Base-by-base conservation (phyloP, 1,139 yeast species). In the Taphrina communis region DNA sequence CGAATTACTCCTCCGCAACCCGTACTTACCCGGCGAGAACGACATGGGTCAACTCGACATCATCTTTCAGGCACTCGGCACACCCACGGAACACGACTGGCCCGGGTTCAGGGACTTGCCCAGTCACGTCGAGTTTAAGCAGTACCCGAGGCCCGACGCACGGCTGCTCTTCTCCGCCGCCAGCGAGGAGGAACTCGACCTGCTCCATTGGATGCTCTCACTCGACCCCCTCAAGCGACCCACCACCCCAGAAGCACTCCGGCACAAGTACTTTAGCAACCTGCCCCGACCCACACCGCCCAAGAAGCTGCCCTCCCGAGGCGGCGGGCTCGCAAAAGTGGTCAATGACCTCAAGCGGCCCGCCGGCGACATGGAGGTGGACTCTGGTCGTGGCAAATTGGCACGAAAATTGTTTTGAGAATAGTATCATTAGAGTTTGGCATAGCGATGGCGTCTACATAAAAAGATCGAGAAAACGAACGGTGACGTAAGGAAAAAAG, bases 31-130 rank as follows among this genome's bases (percentile, higher is more conserved):
- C 0, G 99, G 98, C 0, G 86, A 85, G 73, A 94, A 90, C 73
- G 99, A 94, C 77, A 79, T 86, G 0, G 97, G 93, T 75, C 99
- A 94, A 77, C 80, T 93, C 53, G 96, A 89, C 70, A 89, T 92
- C 12, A 94, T 98, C 0, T 93, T 94, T 76, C 85, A 92, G 74
- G 99, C 99, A 0, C 80, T 93, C 72, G 99, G 99, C 0, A 92
- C 99, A 0, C 99, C 99, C 1, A 90, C 96, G 0, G 97, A 93
- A 74, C 87, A 84, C 57, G 86, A 82, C 1, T 94, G 99, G 99
- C 96, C 97, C 0, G 91, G 92, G 65, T 95, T 94, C 0, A 85
- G 93, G 0, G 82, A 85, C 70, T 82, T 94, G 68, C 95, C 97
- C 0, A 82, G 86, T 50, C 94, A 90, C 25, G 69, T 59, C 36